phyloP scores from a whole-genome alignment of 2,329 filamentous ascomycete species.

The Epichloe uncinata region DNA sequence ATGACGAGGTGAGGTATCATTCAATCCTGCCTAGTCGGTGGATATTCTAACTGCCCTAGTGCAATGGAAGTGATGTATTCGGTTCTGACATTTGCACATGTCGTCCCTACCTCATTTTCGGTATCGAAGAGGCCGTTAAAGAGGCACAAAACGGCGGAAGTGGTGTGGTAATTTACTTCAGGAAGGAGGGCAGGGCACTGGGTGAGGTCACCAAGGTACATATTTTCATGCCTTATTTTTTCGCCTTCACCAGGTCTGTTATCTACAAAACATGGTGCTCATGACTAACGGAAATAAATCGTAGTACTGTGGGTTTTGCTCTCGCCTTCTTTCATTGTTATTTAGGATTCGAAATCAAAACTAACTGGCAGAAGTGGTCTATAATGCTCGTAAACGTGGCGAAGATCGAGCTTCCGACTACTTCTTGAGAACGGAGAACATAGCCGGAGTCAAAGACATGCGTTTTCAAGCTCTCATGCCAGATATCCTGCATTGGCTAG shows the following conservation, averaged over 20 bases:
- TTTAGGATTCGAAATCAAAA: conserved; percentile 7
- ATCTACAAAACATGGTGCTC: background rate
- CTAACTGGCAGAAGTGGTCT: conserved; percentile 33
- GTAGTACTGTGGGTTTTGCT: conserved; percentile 31
- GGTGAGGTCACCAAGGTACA: conserved; percentile 87
- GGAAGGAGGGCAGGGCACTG: conserved; percentile 88
- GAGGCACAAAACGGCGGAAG: conserved; percentile 90
- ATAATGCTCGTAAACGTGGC: conserved; percentile 72
- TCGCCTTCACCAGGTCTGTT: too few species aligned
- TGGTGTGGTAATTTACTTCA: conserved; percentile 95
- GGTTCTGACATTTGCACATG: conserved; percentile 97
- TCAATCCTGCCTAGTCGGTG: too few species aligned
- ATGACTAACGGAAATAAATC: background rate
- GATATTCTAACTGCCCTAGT: conserved; percentile 28
- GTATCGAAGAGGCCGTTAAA: conserved; percentile 93
- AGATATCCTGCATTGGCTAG: conserved; percentile 93
- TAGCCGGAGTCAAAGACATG: conserved; percentile 94
- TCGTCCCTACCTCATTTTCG: conserved; percentile 88
- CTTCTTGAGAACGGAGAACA: conserved; percentile 95
- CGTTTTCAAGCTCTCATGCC: conserved; percentile 97
- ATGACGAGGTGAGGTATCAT: conserved; percentile 37
- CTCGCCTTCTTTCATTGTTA: background rate
- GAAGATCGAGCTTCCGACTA: conserved; percentile 78
- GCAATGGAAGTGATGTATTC: conserved; percentile 95
- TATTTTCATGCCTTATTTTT: conserved; percentile 9